Evolutionary conservation across 148 eudicot species (phyloP).

Genomic region (Chenopodium berlandieri): DNA sequence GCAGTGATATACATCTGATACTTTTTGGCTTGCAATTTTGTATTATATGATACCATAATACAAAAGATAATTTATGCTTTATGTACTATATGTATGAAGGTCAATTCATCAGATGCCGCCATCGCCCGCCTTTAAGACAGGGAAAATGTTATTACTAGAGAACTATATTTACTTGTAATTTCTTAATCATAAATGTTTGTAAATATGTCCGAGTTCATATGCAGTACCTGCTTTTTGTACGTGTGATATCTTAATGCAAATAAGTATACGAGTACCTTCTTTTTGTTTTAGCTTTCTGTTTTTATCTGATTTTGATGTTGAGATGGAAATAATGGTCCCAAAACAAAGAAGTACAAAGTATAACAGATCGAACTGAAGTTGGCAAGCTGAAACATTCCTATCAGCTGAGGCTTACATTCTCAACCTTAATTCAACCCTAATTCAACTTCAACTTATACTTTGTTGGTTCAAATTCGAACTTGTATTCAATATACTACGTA

Average conservation of each 20-base stretch:
- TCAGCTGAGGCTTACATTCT: neutral
- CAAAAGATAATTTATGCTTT: neutral
- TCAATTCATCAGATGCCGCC: neutral
- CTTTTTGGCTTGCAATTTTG: neutral
- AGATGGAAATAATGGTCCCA: neutral
- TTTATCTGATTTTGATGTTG: neutral
- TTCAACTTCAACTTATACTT: no score
- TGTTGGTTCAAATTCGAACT: no score
- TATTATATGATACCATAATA: neutral
- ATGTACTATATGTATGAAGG: neutral
- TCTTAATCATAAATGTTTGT: no score
- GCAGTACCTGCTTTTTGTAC: neutral
- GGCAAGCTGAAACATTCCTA: neutral
- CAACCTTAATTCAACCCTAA: no score
- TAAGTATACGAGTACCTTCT: neutral
- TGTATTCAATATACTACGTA: no score
- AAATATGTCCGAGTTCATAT: no score
- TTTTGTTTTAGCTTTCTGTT: neutral
- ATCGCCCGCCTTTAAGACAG: neutral
- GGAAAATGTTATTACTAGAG: neutral
- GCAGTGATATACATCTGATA: neutral
- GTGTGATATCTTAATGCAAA: neutral
- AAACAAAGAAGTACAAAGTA: no score
- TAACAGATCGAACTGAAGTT: neutral
- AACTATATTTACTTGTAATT: neutral